Evolutionary conservation across 2,329 filamentous ascomycete genomes (phyloP).

Genomic region (Pseudocercospora musae): DNA sequence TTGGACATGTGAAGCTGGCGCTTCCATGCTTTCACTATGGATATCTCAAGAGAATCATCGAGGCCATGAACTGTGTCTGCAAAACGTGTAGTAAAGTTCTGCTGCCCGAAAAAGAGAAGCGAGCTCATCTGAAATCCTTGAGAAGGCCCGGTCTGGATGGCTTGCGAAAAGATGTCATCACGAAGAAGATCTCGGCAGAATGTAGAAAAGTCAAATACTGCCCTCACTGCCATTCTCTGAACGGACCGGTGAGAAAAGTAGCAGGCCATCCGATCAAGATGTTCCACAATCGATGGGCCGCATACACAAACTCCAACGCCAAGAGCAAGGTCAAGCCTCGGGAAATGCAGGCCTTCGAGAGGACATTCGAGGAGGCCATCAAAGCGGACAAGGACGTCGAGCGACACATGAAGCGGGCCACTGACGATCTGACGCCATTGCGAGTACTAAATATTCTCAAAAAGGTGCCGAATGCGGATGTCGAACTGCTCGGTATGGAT

Average conservation of each 20-base stretch:
- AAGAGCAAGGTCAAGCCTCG: slow-evolving; percentile 77
- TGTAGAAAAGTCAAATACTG: slow-evolving; percentile 85
- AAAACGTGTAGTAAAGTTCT: slow-evolving; percentile 85
- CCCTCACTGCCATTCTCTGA: slow-evolving; percentile 74
- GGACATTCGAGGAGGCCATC: slow-evolving; percentile 77
- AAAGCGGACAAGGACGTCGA: slow-evolving; percentile 78
- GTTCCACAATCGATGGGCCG: slow-evolving; percentile 85
- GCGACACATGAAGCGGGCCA: slow-evolving; percentile 84
- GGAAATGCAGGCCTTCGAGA: slow-evolving; percentile 80
- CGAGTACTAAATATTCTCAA: slow-evolving; percentile 89
- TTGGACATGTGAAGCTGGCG: slow-evolving; percentile 86
- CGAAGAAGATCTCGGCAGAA: slow-evolving; percentile 83
- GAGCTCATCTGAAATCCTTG: slow-evolving; percentile 73
- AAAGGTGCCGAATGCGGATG: slow-evolving; percentile 78
- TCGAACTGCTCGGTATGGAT: slow-evolving; percentile 85
- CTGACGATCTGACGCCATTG: slow-evolving; percentile 90
- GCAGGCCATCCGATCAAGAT: slow-evolving; percentile 81
- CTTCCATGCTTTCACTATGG: slow-evolving; percentile 94
- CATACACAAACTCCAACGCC: slow-evolving; percentile 84
- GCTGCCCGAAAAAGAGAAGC: slow-evolving; percentile 74
- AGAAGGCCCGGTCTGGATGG: slow-evolving; percentile 82
- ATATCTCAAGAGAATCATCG: slow-evolving; percentile 89
- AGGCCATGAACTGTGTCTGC: slow-evolving; percentile 91
- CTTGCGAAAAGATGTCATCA: slow-evolving; percentile 74
- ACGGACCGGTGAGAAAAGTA: slow-evolving; percentile 89